Base-by-base conservation (phyloP, 257 asterid genomes). In the Capsicum baccatum region DNA sequence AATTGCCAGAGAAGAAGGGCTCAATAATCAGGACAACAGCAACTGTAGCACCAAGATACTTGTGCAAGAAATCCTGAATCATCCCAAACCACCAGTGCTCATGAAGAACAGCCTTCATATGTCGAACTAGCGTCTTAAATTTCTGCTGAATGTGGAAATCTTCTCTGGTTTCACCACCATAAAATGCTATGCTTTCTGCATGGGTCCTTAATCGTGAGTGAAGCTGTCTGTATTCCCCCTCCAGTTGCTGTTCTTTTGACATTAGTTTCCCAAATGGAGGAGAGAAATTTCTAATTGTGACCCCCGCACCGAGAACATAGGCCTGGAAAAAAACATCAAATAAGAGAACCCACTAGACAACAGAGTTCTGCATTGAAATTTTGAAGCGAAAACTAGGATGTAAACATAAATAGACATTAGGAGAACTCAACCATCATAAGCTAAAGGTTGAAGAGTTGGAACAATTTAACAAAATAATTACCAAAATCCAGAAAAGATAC, bases 81-180 rank as follows among this genome's bases (percentile, higher is more conserved):
- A 97, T 97, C 92, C 99, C 99, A 91, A 97, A 97, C 99, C 99
- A 97, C 99, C 99, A 97, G 87, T 94, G 97, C 44, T 97, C 97
- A 88, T 95, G 98, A 91, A 94, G 94, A 87, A 97, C 99, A 71
- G 85, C 92, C 89, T 92, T 91, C 97, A 94, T 93, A 70, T 97
- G 99, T 87, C 79, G 88, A 87, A 95, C 93, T 79, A 97, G 98
- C 87, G 84, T 87, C 87, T 85, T 86, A 87, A 97, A 95, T 90
- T 95, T 97, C 86, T 91, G 91, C 88, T 93, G 97, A 85, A 97
- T 94, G 89, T 97, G 94, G 88, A 87, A 95, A 84, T 95, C 98
- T 89, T 97, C 99, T 90, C 98, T 93, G 71, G 87, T 90, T 92
- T 93, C 99, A 50, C 99, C 99, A 84, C 98, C 98, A 83, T 95